phyloP scores from a whole-genome alignment of 345 rosid species.

The Lepidium aucheri region DNA sequence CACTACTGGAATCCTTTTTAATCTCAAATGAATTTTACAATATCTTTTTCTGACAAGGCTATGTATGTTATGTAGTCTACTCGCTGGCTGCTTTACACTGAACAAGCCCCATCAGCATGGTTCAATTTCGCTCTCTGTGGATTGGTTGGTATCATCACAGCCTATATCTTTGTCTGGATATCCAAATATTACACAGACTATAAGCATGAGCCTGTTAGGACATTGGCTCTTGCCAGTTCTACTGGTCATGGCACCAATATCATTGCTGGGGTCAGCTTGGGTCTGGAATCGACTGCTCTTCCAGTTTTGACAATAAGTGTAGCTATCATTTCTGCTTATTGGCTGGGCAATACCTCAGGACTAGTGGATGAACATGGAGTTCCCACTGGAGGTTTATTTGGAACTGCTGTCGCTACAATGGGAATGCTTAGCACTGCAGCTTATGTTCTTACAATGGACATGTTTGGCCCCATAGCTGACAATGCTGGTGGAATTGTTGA shows the following conservation, averaged over 20 bases:
- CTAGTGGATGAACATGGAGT: constrained; percentile 79
- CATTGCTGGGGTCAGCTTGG: constrained; percentile 98
- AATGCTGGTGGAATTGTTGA: constrained; percentile 99
- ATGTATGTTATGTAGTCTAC: constrained; percentile 63
- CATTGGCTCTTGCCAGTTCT: constrained; percentile 92
- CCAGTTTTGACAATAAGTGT: constrained; percentile 89
- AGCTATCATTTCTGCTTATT: constrained; percentile 74
- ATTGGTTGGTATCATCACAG: constrained; percentile 92
- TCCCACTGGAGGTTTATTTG: constrained; percentile 94
- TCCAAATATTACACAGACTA: constrained; percentile 96
- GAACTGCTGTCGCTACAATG: constrained; percentile 99
- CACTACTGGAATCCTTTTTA: neutral
- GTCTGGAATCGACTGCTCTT: constrained; percentile 95
- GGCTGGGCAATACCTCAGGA: constrained; percentile 95
- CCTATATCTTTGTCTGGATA: constrained; percentile 85
- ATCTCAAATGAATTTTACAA: neutral
- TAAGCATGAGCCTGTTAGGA: constrained; percentile 93
- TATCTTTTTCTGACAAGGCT: constrained; percentile 15
- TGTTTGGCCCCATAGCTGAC: constrained; percentile 99
- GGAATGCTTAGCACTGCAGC: constrained; percentile 99
- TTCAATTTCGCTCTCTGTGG: constrained; percentile 91
- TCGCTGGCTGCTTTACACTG: constrained; percentile 95
- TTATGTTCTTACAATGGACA: constrained; percentile 98
- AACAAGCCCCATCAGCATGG: constrained; percentile 99
- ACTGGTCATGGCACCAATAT: constrained; percentile 99